Evolutionary conservation across 768 basidiomycete species (phyloP).

Genomic region (Mycena belliarum): DNA sequence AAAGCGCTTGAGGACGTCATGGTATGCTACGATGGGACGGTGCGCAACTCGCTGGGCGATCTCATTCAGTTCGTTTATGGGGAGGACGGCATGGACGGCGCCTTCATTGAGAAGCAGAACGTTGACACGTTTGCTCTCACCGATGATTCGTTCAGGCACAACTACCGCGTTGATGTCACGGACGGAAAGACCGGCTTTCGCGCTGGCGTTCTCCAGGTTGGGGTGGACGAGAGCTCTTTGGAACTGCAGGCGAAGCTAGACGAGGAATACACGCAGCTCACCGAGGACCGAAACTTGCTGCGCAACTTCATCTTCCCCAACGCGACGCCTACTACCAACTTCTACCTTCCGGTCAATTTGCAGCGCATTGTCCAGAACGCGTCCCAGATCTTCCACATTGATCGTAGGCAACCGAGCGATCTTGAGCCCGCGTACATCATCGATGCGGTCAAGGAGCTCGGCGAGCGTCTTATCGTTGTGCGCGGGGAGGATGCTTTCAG

Average conservation of each 20-base stretch:
- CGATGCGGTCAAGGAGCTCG: constrained; percentile 73
- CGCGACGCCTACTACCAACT: constrained; percentile 66
- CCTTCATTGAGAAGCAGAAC: constrained; percentile 93
- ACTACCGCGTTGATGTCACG: constrained; percentile 93
- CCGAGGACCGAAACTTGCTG: constrained; percentile 74
- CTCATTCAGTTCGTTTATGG: constrained; percentile 96
- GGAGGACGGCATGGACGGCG: constrained; percentile 99
- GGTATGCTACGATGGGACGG: constrained; percentile 97
- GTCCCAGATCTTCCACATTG: constrained; percentile 95
- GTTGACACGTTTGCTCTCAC: constrained; percentile 87
- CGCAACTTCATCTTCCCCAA: constrained; percentile 85
- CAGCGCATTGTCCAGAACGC: constrained; percentile 95
- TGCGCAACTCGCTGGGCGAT: constrained; percentile 95
- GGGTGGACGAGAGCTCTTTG: constrained; percentile 76
- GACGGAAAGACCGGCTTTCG: constrained; percentile 39
- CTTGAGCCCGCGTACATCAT: constrained; percentile 88
- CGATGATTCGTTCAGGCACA: constrained; percentile 82
- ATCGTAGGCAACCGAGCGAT: constrained; percentile 90
- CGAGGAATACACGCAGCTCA: constrained; percentile 61
- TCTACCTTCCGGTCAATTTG: constrained; percentile 94
- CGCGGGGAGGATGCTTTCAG: constrained; percentile 81
- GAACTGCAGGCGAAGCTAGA: constrained; percentile 70
- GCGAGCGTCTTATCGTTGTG: constrained; percentile 80
- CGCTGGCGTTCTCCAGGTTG: constrained; percentile 65
- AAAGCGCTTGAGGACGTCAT: constrained; percentile 97